Conservation (phyloP, 1,284 basidiomycete species). For the Neolentinus lepideus region DNA sequence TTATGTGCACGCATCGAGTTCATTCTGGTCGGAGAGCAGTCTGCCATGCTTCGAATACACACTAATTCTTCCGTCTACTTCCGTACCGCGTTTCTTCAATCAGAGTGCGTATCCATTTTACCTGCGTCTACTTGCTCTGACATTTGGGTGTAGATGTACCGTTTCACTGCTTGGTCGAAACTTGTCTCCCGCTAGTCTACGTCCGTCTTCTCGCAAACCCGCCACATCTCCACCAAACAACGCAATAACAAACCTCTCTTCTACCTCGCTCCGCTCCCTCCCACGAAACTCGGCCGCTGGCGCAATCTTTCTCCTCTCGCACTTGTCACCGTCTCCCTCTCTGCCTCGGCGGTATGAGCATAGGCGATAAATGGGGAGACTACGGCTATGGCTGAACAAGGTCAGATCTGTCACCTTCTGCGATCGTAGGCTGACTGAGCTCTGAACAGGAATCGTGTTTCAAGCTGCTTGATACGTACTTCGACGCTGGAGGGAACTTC, state of each 20-base stretch:
- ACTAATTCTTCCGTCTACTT: too few relatives aligned
- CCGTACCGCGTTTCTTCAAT: too few relatives aligned
- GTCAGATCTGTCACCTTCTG: too few relatives aligned
- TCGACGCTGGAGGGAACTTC: conserved; percentile 24
- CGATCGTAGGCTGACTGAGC: too few relatives aligned
- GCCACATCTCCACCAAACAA: background rate
- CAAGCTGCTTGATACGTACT: conserved; percentile 25
- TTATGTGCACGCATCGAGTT: too few relatives aligned
- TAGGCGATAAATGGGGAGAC: conserved; percentile 37
- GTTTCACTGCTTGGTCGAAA: too few relatives aligned
- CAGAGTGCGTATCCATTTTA: too few relatives aligned
- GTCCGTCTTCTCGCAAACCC: background rate
- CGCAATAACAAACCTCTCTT: background rate
- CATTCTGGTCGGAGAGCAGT: too few relatives aligned
- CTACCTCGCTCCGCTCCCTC: conserved; percentile 14
- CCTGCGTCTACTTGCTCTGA: too few relatives aligned
- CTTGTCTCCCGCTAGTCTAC: too few relatives aligned
- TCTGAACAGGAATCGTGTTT: conserved; percentile 15
- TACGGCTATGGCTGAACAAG: conserved; percentile 19
- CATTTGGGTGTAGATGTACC: too few relatives aligned
- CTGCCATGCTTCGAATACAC: too few relatives aligned
- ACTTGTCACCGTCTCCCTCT: conserved; percentile 46
- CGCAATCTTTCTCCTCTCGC: conserved; percentile 35
- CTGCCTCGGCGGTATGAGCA: conserved; percentile 43
- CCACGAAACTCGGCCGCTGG: conserved; percentile 33